Conservation (phyloP, 2,329 filamentous ascomycete genomes). For the Trichoderma sp. region DNA sequence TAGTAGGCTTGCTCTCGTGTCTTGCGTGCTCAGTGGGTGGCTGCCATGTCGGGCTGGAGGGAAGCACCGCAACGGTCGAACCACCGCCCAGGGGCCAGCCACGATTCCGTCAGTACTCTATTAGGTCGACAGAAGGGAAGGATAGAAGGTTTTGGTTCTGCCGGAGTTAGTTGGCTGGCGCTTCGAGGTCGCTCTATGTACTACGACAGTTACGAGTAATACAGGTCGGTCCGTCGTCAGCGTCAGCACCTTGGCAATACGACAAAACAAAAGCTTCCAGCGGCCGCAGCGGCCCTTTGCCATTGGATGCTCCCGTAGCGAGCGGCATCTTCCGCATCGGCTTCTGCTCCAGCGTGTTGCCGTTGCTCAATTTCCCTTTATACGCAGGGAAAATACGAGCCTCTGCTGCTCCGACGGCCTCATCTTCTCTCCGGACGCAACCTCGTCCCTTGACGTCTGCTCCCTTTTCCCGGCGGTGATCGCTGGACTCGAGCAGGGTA, state of each 20-base stretch:
- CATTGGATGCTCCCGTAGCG: conserved; percentile 13
- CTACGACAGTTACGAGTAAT: too few relatives aligned
- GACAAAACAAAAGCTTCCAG: neutral
- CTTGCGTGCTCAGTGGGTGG: neutral
- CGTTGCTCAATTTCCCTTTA: too few relatives aligned
- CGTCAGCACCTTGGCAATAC: neutral
- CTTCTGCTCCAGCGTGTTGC: neutral
- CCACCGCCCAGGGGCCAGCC: conserved; percentile 15
- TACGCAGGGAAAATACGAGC: neutral
- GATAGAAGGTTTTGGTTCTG: neutral
- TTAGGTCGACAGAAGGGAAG: neutral
- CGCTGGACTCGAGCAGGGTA: neutral
- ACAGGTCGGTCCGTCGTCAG: neutral
- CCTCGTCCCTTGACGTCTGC: neutral
- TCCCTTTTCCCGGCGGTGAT: neutral
- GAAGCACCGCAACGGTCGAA: neutral
- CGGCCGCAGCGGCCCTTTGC: conserved; percentile 9
- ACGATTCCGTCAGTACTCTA: neutral
- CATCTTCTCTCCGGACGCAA: neutral
- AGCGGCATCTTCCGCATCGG: conserved; percentile 7
- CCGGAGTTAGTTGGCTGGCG: neutral
- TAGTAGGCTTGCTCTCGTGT: conserved; percentile 7
- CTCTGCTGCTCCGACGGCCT: too few relatives aligned
- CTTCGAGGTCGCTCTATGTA: neutral
- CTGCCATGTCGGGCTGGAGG: conserved; percentile 7